Evolutionary conservation across 306 rosid genomes (phyloP).

Genomic region (Lathyrus sativus): DNA sequence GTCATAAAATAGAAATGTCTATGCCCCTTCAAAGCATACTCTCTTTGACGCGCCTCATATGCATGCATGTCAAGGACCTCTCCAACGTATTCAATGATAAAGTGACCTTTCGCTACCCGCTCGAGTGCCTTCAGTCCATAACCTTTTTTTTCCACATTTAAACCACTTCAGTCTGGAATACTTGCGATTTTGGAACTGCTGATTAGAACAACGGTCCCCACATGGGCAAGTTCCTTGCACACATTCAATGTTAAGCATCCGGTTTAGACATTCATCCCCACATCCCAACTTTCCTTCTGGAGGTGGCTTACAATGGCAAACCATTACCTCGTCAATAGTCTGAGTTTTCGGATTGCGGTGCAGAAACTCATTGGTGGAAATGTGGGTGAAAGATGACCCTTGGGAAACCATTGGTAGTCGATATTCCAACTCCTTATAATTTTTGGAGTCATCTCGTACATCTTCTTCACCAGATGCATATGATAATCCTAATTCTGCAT

Average conservation of each 20-base stretch:
- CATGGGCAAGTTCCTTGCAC: constrained; percentile 93
- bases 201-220: constrained; percentile 86
- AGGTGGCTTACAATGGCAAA: constrained; percentile 80
- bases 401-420: constrained; percentile 59
- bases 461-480: constrained; percentile 96
- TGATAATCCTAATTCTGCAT: constrained; percentile 88
- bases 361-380: constrained; percentile 75
- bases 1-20: constrained; percentile 99
- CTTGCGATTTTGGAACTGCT: constrained; percentile 92
- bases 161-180: constrained; percentile 80
- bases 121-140: constrained; percentile 78
- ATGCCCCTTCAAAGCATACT: constrained; percentile 91
- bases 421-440: constrained; percentile 62
- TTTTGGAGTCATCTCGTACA: constrained; percentile 59
- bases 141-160: constrained; percentile 92
- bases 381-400: constrained; percentile 65
- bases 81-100: constrained; percentile 97
- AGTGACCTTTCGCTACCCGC: constrained; percentile 67
- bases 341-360: constrained; percentile 86
- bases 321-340: constrained; percentile 97
- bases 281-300: constrained; percentile 72
- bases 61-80: constrained; percentile 95
- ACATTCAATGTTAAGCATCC: constrained; percentile 92
- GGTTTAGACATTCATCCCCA: constrained; percentile 93
- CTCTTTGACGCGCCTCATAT: constrained; percentile 88